phyloP scores from a whole-genome alignment of 257 asterid genomes.

The Salvia hispanica region DNA sequence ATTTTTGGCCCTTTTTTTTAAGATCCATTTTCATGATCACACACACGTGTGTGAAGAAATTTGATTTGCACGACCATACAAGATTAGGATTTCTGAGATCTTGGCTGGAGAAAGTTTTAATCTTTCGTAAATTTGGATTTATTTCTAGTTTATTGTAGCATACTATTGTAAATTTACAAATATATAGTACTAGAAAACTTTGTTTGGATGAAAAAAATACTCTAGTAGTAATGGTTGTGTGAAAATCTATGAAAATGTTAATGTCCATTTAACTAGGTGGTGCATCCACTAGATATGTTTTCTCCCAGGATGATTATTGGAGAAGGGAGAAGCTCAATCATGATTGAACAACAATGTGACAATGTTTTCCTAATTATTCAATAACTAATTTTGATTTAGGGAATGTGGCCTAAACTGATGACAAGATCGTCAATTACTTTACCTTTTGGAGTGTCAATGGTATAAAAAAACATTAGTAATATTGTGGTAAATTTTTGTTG shows the following conservation, averaged over 20 bases:
- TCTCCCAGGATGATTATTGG: not conserved
- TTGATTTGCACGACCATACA: not conserved
- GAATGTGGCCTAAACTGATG: slow-evolving; percentile 11
- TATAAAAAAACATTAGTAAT: not conserved
- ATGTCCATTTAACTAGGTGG: no score
- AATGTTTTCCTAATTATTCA: slow-evolving; percentile 6
- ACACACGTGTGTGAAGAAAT: not conserved
- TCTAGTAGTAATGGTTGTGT: not conserved
- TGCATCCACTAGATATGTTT: no score
- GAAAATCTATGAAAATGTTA: no score
- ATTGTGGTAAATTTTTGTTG: not conserved
- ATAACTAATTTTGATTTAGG: not conserved
- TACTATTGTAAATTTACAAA: not conserved
- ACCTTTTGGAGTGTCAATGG: not conserved
- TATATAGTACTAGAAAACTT: not conserved
- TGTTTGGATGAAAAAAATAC: no score
- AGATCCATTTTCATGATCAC: not conserved
- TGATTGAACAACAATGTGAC: not conserved
- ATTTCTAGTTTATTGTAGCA: not conserved
- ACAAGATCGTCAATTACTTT: not conserved
- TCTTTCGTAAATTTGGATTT: not conserved
- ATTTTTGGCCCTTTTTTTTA: not conserved
- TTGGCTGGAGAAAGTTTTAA: not conserved
- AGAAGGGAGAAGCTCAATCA: not conserved
- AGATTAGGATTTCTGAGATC: slow-evolving; percentile 23